Evolutionary conservation across 352 stramenopile genomes (phyloP), one percentile per base, ranked within the genome.

Genomic region (Phytophthora agathidicida): DNA sequence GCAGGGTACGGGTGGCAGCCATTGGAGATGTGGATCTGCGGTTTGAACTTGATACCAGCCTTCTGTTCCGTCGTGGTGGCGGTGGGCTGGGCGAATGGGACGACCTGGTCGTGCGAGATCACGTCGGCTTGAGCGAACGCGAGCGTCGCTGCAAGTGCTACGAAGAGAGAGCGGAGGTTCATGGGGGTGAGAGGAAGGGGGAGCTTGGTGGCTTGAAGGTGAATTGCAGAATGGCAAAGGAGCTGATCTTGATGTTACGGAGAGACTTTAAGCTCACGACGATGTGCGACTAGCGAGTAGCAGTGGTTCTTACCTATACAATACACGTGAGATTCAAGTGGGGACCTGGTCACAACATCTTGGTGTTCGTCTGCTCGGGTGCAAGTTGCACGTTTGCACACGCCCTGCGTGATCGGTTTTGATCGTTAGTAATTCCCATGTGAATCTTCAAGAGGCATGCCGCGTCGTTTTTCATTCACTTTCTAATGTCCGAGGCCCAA

Each of bases 121-220:
- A 53, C 45, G n/a, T 28, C 32, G 11, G 31, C 32, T 11, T 48
- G 38, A 13, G 14, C 24, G 19, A 43, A 11, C 5, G 24, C 27
- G 39, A 63, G 7, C 3, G 56, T 48, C 3, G 44, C 53, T 19
- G 54, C 41, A 17, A 37, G 42, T 8, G 53, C 41, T 5, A 60
- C 30, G 47, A 67, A 26, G 24, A 74, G 53, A 2, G 43, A 14
- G 16, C 30, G 26, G 3, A 68, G 10, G 19, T 68, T 63, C 52
- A 68, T 68, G 16, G 10, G 38, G 22, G 4, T n/a, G 27, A n/a
- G 28, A 37, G 13, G 30, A 17, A 13, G 16, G 13, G n/a, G 14
- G 17, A 27, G 10, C 38, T 65, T 58, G 46, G 37, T 23, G 16
- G 19, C 16, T 58, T 47, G 28, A 19, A 20, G 16, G 45, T 17